Conservation (phyloP, 2,329 filamentous ascomycete genomes). For the Teratosphaeria viscida region DNA sequence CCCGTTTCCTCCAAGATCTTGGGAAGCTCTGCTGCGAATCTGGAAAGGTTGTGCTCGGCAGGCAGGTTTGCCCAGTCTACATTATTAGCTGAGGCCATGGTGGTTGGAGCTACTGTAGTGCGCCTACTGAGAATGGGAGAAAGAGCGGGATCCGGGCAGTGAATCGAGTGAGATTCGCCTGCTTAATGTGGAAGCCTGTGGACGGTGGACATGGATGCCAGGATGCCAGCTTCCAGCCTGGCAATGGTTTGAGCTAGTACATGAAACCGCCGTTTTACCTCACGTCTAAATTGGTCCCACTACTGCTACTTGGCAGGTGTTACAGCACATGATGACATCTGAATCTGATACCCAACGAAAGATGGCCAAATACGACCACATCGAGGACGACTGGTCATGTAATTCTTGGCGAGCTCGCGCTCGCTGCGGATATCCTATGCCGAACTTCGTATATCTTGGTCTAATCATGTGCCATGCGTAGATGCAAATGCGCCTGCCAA, state of each 20-base stretch:
- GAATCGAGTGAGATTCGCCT: neutral
- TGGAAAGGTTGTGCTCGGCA: constrained; percentile 7
- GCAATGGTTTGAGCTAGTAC: too few species aligned
- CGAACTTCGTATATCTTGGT: neutral
- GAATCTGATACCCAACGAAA: too few species aligned
- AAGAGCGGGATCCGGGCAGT: neutral
- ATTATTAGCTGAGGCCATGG: neutral
- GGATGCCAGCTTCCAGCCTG: neutral
- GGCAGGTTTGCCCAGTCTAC: constrained; percentile 1
- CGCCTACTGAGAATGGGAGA: neutral
- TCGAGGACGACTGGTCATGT: too few species aligned
- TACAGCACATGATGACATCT: too few species aligned
- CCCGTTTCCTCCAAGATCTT: constrained; percentile 46
- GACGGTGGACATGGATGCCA: neutral
- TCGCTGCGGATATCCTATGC: neutral
- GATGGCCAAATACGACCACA: too few species aligned
- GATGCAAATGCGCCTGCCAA: neutral
- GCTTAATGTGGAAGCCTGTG: neutral
- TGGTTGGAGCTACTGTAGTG: neutral
- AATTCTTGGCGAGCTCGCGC: too few species aligned
- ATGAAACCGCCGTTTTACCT: too few species aligned
- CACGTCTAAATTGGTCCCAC: too few species aligned
- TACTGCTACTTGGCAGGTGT: too few species aligned
- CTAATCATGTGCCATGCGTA: neutral
- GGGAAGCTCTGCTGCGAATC: constrained; percentile 48